These are phyloP conservation scores for Cytospora leucostoma DNA, from an alignment of 2,329 filamentous ascomycete genomes.

Conservation along the genomic window DNA sequence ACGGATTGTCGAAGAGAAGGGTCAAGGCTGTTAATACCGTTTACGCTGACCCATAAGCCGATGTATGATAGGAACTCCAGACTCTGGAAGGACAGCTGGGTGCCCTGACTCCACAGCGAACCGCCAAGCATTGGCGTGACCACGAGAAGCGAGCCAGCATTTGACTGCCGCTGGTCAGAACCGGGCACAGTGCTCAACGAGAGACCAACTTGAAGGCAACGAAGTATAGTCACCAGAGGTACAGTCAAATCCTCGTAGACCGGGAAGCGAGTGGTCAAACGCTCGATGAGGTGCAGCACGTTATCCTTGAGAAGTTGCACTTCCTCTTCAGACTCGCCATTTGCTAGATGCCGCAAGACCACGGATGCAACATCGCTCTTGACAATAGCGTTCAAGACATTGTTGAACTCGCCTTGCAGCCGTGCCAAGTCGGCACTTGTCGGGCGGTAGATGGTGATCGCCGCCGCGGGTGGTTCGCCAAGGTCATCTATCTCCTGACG, in stretches of 20 bases:
- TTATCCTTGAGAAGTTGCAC: constrained; percentile 55
- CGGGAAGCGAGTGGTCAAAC: constrained; percentile 70
- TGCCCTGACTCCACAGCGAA: constrained; percentile 35
- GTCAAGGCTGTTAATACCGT: constrained; percentile 47
- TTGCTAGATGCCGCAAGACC: constrained; percentile 38
- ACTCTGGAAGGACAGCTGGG: constrained; percentile 36
- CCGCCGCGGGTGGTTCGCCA: constrained; percentile 65
- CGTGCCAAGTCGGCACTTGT: constrained; percentile 65
- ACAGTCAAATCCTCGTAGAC: constrained; percentile 84
- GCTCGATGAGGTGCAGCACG: constrained; percentile 67
- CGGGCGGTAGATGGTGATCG: constrained; percentile 71
- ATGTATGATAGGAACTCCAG: constrained; percentile 55
- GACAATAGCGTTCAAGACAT: constrained; percentile 67
- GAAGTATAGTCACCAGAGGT: constrained; percentile 76
- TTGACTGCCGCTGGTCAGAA: constrained; percentile 17
- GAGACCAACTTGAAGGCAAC: constrained; percentile 75
- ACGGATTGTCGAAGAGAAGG: constrained; percentile 53
- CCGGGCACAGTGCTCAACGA: constrained; percentile 49
- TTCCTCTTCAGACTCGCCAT: constrained; percentile 41
- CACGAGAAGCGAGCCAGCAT: constrained; percentile 39
- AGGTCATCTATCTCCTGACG: constrained; percentile 63
- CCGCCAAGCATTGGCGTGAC: constrained; percentile 61
- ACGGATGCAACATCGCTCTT: constrained; percentile 47
- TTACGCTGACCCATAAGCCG: constrained; percentile 47
- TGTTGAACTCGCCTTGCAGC: constrained; percentile 82